A percentile compares a stretch with the other conserved stretches of the same genome.
Evolutionary conservation across 495 filamentous ascomycete species (phyloP).

Genomic region (Talaromyces thailandensis): DNA sequence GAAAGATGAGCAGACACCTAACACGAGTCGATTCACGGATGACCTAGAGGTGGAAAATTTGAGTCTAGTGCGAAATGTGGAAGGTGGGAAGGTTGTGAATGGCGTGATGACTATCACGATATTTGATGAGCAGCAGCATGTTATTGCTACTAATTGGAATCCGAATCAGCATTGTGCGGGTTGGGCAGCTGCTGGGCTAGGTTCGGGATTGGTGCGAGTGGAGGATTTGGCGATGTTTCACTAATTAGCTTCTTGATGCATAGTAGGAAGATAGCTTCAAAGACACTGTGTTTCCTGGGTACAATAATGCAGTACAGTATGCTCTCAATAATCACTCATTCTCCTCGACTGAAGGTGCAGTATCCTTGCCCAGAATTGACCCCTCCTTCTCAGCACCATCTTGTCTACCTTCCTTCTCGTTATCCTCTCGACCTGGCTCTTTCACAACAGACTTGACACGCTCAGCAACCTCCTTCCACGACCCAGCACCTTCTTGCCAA

Average conservation of each 20-base stretch:
- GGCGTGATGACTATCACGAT: constrained; percentile 38
- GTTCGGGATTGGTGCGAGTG: constrained; percentile 55
- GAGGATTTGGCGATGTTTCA: constrained; percentile 51
- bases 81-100: constrained; percentile 22
- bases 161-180: constrained; percentile 51
- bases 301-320: background rate
- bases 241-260: background rate
- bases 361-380: background rate
- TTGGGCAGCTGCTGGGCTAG: constrained; percentile 56
- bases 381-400: background rate
- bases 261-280: too few species aligned
- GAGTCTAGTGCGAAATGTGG: constrained; percentile 22
- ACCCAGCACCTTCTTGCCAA: background rate
- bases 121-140: constrained; percentile 47
- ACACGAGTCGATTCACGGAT: constrained; percentile 48
- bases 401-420: background rate
- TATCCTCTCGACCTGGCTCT: background rate
- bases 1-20: constrained; percentile 20
- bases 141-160: constrained; percentile 57
- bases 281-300: too few species aligned
- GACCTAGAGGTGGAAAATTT: constrained; percentile 44
- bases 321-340: background rate
- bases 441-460: background rate
- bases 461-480: background rate
- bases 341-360: background rate